Base-by-base conservation (phyloP, 805 yeast genomes). In the Wickerhamomyces rabaulensis region DNA sequence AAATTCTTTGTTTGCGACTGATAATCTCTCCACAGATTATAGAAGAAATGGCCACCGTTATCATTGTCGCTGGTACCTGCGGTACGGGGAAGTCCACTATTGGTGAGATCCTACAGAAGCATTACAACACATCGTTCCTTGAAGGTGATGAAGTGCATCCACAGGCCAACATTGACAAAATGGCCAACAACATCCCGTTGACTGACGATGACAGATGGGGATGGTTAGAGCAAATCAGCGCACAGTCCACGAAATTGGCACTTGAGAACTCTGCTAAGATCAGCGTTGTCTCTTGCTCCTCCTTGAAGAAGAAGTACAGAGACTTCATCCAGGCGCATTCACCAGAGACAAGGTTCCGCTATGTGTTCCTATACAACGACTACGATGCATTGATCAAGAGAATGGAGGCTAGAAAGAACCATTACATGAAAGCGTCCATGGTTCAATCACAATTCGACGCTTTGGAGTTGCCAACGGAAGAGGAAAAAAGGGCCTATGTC, bases 31-130 rank as follows among this genome's bases (percentile, higher is more conserved):
- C 16, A 36, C 4, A 36, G 6, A 36, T 12, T 17, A 9, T 10
- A 38, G 15, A 20, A 44, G n/a, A 39, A 25, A 45, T 48, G 45
- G 41, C 50, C n/a, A 52, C 44, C 3, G 78, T 80, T 2, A 64
- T 79, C 26, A 80, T 90, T 2, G 80, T 92, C 9, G 97, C 95
- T 12, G 99, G 99, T 0, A 96, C 98, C 0, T 91, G 97, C 0
- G 98, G 98, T 9, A 86, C 96, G 2, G 99, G 99, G 1, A 94
- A 94, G 63, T 74, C 95, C 20, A 87, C 97, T 2, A 76, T 86
- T 19, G 95, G 87, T 0, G 67, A 68, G 13, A 57, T 64, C 10
- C 58, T 91, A 19, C 64, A 84, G 0, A 49, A 66, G 19, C 58
- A 65, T 20, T 73, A 79, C 17, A 49, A 64, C 3, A 72, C 84